Base-by-base conservation (phyloP, 805 yeast species). In the Candida berthetii region DNA sequence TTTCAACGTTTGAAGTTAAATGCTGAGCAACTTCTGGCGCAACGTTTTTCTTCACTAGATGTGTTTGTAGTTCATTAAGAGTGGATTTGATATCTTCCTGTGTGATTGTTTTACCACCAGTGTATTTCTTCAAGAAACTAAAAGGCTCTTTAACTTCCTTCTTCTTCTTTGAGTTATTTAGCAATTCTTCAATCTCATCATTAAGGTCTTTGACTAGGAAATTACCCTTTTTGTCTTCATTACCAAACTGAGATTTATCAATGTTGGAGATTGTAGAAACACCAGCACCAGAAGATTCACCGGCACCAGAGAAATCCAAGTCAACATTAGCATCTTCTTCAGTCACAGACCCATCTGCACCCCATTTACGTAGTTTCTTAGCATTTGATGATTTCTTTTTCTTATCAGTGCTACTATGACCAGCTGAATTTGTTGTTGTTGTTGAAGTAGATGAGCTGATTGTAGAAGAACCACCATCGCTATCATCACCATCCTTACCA, bases 21-120 rank as follows among this genome's bases (percentile, higher is more conserved):
- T 76, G 72, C 33, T 71, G 78, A 0, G 98, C 93, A 2, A 89
- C 95, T 43, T 84, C 85, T 10, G 95, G 93, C 3, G 97, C 93
- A 27, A 91, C 93, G 54, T 91, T 91, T 53, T 90, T 91, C 47
- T 82, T 71, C 46, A 93, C 76, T 42, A 91, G 68, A 52, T 87
- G 95, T 43, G 85, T 84, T 41, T 78, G 74, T 62, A 93, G 73
- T 35, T 80, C 77, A 32, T 70, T 70, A 18, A 85, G 65, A 2
- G 87, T 80, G 35, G 80, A 78, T 31, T 72, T 72, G 42, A 91
- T 68, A 54, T 89, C 89, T 13, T 72, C 72, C 27, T 74, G 71
- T 2, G 78, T 71, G 33, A 85, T 72, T 7, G 76, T 78, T 54
- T 80, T 81, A 40, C 88, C 87, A 41, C 93, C 91, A 38, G 84